These are phyloP conservation scores for Kurtzmaniella fragi DNA, from an alignment of 805 yeast genomes.

Conservation along the genomic window DNA sequence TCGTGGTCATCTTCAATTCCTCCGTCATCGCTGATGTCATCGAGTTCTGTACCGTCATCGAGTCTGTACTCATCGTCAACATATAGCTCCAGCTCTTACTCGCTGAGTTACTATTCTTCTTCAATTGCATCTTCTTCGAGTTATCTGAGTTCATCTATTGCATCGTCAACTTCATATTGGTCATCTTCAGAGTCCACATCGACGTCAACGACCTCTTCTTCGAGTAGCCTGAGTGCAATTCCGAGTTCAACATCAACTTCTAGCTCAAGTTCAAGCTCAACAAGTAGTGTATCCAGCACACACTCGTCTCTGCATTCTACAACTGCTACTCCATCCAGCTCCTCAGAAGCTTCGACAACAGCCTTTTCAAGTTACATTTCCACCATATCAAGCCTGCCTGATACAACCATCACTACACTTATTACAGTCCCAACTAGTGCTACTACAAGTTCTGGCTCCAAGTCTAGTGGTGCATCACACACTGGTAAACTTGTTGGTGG, in stretches of 20 bases:
- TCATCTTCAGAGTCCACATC: conserved; percentile 1
- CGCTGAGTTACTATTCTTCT: neutral
- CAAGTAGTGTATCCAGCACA: conserved; percentile 3
- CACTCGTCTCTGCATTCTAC: neutral
- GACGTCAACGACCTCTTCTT: conserved; percentile 4
- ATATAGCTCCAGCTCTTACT: too few species aligned
- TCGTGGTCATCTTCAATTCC: neutral
- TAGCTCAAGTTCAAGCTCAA: neutral
- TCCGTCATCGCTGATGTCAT: neutral
- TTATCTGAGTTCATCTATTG: conserved; percentile 3
- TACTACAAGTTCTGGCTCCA: conserved; percentile 10
- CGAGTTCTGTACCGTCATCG: neutral
- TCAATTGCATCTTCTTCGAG: conserved; percentile 1
- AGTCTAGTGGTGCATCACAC: conserved; percentile 8
- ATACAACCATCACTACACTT: conserved; percentile 38
- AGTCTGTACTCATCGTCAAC: too few species aligned
- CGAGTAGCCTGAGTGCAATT: neutral
- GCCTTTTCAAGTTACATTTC: conserved; percentile 9
- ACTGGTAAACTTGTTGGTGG: conserved; percentile 34
- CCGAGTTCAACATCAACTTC: neutral
- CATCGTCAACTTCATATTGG: conserved; percentile 3
- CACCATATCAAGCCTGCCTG: conserved; percentile 10
- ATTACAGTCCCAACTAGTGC: conserved; percentile 34
- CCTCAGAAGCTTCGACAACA: conserved; percentile 4
- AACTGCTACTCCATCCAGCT: conserved; percentile 1